Conservation (phyloP, 2,329 filamentous ascomycete species). For the Arthroderma uncinatum region DNA sequence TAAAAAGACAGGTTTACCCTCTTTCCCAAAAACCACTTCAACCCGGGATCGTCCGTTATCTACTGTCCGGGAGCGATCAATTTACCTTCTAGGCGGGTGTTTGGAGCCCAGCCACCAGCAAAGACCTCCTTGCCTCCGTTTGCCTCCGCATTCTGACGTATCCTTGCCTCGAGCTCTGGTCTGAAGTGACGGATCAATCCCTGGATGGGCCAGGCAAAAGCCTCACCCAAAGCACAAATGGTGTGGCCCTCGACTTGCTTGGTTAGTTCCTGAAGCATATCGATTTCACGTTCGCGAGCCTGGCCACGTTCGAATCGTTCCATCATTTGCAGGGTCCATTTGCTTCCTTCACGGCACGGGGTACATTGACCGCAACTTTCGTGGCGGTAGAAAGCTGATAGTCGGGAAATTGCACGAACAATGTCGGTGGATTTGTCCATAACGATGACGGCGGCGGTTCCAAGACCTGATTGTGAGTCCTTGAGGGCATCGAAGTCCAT, state of each 20-base stretch:
- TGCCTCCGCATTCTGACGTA: conserved; percentile 63
- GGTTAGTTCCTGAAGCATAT: conserved; percentile 98
- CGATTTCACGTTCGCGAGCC: conserved; percentile 83
- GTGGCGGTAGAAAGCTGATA: conserved; percentile 96
- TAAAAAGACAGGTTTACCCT: not conserved
- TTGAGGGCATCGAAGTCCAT: conserved; percentile 99
- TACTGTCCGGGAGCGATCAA: conserved; percentile 86
- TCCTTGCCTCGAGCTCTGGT: conserved; percentile 84
- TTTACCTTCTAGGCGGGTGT: conserved; percentile 64
- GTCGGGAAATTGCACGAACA: conserved; percentile 80
- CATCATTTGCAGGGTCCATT: conserved; percentile 99
- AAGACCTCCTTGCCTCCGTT: conserved; percentile 56
- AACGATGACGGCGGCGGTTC: conserved; percentile 94
- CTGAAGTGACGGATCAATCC: conserved; percentile 97
- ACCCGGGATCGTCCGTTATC: not conserved
- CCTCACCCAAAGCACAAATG: conserved; percentile 94
- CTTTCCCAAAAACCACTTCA: not conserved
- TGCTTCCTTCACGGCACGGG: conserved; percentile 96
- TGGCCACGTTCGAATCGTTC: conserved; percentile 84
- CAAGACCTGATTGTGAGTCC: conserved; percentile 93
- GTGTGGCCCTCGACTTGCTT: conserved; percentile 99
- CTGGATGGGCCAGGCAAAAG: conserved; percentile 97
- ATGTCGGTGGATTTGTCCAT: conserved; percentile 98
- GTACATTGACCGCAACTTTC: conserved; percentile 98
- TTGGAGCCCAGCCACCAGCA: conserved; percentile 78